Conservation (phyloP, 495 filamentous ascomycete genomes). For the Penicillium alfredii region DNA sequence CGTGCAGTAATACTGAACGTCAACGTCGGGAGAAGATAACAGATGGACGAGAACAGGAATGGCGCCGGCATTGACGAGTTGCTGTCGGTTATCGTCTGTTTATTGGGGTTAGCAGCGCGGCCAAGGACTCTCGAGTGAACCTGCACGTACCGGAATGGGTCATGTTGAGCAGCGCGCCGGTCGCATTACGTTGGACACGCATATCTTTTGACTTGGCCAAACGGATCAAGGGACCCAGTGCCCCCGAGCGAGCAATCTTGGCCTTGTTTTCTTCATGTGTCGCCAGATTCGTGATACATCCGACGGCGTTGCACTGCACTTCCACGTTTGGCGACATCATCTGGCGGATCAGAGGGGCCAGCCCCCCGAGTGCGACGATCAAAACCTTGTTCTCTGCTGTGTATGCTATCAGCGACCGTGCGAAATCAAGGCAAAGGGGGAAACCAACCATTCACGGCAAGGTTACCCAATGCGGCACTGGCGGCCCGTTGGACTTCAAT, state of each 20-base stretch:
- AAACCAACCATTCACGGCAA: conserved; percentile 87
- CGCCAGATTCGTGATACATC: conserved; percentile 95
- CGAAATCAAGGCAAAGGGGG: conserved; percentile 2
- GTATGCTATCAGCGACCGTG: conserved; percentile 39
- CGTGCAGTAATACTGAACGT: conserved; percentile 99
- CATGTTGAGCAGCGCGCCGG: conserved; percentile 95
- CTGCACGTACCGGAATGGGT: conserved; percentile 96
- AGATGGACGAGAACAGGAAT: conserved; percentile 95
- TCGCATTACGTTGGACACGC: conserved; percentile 96
- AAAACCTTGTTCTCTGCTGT: conserved; percentile 96
- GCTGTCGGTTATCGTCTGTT: conserved; percentile 93
- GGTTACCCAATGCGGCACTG: conserved; percentile 91
- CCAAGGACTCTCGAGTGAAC: background rate
- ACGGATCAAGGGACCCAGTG: conserved; percentile 80
- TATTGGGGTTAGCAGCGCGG: conserved; percentile 21
- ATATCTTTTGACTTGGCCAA: conserved; percentile 97
- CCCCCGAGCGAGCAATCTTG: conserved; percentile 93
- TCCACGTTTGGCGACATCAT: conserved; percentile 99
- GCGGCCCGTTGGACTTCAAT: conserved; percentile 97
- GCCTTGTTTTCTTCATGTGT: conserved; percentile 99
- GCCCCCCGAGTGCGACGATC: conserved; percentile 86
- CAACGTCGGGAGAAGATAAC: conserved; percentile 83
- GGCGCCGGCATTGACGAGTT: conserved; percentile 91
- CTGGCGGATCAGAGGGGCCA: conserved; percentile 88
- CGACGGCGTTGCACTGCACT: conserved; percentile 97